Base-by-base conservation (phyloP, 1,284 basidiomycete genomes). In the Pisolithus thermaeus region DNA sequence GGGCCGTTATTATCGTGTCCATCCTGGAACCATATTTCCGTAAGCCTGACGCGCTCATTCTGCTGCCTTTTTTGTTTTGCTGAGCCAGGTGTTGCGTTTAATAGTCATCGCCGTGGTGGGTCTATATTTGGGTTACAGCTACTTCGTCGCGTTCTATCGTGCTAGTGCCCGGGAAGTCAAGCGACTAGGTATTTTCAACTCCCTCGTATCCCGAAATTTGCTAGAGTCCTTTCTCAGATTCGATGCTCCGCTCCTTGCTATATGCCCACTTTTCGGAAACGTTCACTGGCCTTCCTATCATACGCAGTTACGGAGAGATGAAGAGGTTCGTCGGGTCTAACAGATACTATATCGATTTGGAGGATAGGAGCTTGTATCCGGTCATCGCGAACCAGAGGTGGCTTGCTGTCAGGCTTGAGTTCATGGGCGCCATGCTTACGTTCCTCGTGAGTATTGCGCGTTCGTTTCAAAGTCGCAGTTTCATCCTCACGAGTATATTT, bases 201-300 rank as follows among this genome's bases (percentile, higher is more conserved):
- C 3, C 27, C 7, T n/a, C n/a, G 16, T 8, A 9, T 28, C 14
- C 12, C 23, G 5, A 4, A n/a, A 16, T 23, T 3, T 16, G 18
- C n/a, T 18, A n/a, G 5, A 14, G 5, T 2, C 23, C 63, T 65
- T 14, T 35, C 49, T 32, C 61, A 75, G 84, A 87, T 59, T 73
- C 81, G 0, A 81, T 85, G 70, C 72, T 87, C 12, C 81, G 85
- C 39, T 84, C 82, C 0, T 66, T 84, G 23, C 74, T 92, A 14
- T 92, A 92, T 63, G 79, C 86, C 2, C 90, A 92, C 69, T 87
- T 92, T 60, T 81, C 84, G 1, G 90, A 94, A 68, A 87, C 87
- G 1, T 70, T 93, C 1, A 81, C 77, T 64, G 90, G 89, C 4
- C 69, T 92, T 9, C 76, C 85, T 0, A 92, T 88, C 0, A 86